A percentile compares a stretch with the other conserved stretches of the same genome.
These are phyloP conservation scores for Fragaria iinumae DNA, from an alignment of 306 rosid species.

Conservation along the genomic window DNA sequence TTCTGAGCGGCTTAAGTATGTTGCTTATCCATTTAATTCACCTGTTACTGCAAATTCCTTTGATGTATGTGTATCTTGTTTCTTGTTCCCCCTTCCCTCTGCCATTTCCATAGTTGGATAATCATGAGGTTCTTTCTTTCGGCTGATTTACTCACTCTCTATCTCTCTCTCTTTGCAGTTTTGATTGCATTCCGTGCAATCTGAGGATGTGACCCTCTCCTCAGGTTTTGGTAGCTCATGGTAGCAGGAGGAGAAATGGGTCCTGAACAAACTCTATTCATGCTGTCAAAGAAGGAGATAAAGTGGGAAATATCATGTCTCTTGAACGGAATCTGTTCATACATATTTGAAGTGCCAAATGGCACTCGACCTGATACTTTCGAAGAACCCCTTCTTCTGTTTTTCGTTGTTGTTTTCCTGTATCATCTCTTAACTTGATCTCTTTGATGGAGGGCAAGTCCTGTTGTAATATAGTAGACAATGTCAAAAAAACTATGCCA, in stretches of 20 bases:
- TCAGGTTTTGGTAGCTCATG: constrained; percentile 21
- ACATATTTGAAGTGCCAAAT: constrained; percentile 22
- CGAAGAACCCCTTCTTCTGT: background rate
- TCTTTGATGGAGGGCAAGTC: constrained; percentile 26
- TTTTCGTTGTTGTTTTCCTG: background rate
- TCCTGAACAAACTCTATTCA: constrained; percentile 21
- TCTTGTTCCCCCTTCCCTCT: background rate
- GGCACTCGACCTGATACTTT: constrained; percentile 19
- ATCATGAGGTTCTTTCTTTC: constrained; percentile 9
- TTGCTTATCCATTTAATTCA: background rate
- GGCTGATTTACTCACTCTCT: constrained; percentile 5
- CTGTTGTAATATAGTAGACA: constrained; percentile 25
- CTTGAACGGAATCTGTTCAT: constrained; percentile 15
- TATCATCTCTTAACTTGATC: constrained; percentile 9
- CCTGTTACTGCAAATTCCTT: background rate
- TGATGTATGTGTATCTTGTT: background rate
- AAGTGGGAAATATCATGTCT: constrained; percentile 21
- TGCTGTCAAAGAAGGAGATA: constrained; percentile 12
- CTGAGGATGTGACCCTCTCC: constrained; percentile 35
- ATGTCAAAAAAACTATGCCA: constrained; percentile 13
- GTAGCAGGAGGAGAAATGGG: constrained; percentile 20
- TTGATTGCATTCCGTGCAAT: constrained; percentile 51
- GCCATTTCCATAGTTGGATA: background rate
- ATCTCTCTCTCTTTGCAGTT: constrained; percentile 51
- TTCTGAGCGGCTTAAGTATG: background rate